phyloP scores from a whole-genome alignment of 345 rosid genomes.

The Triadica sebifera region DNA sequence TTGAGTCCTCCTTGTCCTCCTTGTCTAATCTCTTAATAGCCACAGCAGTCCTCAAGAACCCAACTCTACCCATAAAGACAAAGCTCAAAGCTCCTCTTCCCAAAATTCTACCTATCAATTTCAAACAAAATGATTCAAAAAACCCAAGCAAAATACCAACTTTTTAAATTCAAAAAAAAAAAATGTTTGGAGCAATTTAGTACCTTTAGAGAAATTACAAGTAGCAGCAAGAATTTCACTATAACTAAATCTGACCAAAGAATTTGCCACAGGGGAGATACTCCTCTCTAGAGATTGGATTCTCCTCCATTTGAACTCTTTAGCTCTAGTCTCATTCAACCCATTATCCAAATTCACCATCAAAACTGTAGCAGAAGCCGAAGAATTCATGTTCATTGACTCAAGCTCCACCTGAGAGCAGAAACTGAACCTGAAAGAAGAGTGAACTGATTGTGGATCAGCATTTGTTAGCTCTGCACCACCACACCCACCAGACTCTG shows the following conservation, averaged over 20 bases:
- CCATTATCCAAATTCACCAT: conserved; percentile 87
- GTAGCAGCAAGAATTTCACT: conserved; percentile 73
- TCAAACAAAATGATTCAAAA: conserved; percentile 21
- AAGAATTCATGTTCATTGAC: conserved; percentile 47
- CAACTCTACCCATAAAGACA: conserved; percentile 84
- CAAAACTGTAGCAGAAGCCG: conserved; percentile 64
- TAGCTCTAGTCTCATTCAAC: conserved; percentile 47
- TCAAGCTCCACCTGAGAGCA: conserved; percentile 86
- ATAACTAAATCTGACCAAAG: conserved; percentile 66
- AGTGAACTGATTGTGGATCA: conserved; percentile 82
- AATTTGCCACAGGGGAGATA: conserved; percentile 62
- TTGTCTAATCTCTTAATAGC: conserved; percentile 83
- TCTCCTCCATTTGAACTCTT: conserved; percentile 59
- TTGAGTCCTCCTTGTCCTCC: conserved; percentile 82
- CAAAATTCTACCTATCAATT: conserved; percentile 71
- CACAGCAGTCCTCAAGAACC: conserved; percentile 62
- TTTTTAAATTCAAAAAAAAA: neutral
- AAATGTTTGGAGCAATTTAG: neutral
- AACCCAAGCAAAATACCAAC: conserved; percentile 5
- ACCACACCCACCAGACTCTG: conserved; percentile 61
- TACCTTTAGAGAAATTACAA: conserved; percentile 78
- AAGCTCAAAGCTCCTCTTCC: conserved; percentile 96
- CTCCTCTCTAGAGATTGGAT: conserved; percentile 75
- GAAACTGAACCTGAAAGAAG: conserved; percentile 89
- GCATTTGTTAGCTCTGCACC: conserved; percentile 57